Evolutionary conservation across 352 stramenopile species (phyloP).

Genomic region (Saprolegnia parasitica): DNA sequence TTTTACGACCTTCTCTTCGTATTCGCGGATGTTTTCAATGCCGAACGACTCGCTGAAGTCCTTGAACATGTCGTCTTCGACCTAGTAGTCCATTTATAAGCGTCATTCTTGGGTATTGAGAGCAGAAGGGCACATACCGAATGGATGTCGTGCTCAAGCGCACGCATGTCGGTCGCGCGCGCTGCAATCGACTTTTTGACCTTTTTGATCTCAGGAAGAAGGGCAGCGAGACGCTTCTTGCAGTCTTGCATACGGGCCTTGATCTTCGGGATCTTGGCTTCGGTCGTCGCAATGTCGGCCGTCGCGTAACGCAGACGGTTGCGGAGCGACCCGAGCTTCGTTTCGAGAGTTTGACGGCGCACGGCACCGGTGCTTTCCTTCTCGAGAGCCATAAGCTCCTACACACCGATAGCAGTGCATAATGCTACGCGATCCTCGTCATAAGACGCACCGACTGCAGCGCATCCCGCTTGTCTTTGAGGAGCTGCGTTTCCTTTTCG

Average conservation of each 20-base stretch:
- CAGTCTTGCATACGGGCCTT: conserved; percentile 53
- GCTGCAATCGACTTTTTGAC: conserved; percentile 49
- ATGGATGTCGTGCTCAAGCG: conserved; percentile 61
- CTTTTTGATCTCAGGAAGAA: conserved; percentile 58
- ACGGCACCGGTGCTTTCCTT: conserved; percentile 66
- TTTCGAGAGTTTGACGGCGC: conserved; percentile 57
- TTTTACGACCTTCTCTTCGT: conserved; percentile 92
- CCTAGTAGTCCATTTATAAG: conserved; percentile 18
- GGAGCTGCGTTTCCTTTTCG: conserved; percentile 85
- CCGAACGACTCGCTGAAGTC: conserved; percentile 74
- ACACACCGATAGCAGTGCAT: not conserved
- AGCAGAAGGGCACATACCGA: not conserved
- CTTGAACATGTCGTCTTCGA: conserved; percentile 84
- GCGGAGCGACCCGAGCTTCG: conserved; percentile 60
- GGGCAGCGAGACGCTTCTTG: conserved; percentile 42
- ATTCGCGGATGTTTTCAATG: conserved; percentile 80
- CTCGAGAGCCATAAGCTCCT: conserved; percentile 57
- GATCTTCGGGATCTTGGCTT: conserved; percentile 65
- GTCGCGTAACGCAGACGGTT: conserved; percentile 73
- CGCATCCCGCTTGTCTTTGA: conserved; percentile 82
- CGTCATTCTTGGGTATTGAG: not conserved
- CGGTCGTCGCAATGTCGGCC: conserved; percentile 64
- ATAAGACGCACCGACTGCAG: conserved; percentile 46
- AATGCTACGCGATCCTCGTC: not conserved
- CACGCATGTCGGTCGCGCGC: conserved; percentile 40